Conservation (phyloP, 1,139 yeast species). For the Candida albicans region DNA sequence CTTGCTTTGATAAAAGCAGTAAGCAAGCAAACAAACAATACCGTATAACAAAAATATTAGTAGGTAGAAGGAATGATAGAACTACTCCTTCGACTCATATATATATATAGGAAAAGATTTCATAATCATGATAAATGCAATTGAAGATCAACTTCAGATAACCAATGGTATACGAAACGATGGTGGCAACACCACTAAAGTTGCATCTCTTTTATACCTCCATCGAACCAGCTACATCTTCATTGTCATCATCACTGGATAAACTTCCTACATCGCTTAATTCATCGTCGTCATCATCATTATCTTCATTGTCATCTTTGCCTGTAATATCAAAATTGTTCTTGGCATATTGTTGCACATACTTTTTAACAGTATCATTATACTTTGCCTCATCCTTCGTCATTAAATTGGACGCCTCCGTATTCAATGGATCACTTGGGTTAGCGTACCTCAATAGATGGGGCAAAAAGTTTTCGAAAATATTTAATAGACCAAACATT, state of each 20-base stretch:
- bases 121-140: not conserved
- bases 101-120: not conserved
- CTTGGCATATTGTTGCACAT: conserved; percentile 73
- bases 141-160: not conserved
- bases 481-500: conserved; percentile 88
- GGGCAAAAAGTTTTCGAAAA: conserved; percentile 91
- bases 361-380: conserved; percentile 66
- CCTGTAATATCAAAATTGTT: conserved; percentile 20
- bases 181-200: not conserved
- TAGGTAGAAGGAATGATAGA: too few relatives aligned
- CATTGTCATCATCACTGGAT: conserved; percentile 48
- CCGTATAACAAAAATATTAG: too few relatives aligned
- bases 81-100: too few relatives aligned
- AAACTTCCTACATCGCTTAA: conserved; percentile 51
- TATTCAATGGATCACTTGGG: conserved; percentile 90
- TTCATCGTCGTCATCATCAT: conserved; percentile 49
- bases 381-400: conserved; percentile 69
- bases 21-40: not conserved
- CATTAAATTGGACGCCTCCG: conserved; percentile 85
- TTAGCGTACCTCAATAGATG: conserved; percentile 90
- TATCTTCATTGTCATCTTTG: conserved; percentile 39
- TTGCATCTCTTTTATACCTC: conserved; percentile 3
- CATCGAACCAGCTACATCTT: conserved; percentile 11
- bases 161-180: not conserved
- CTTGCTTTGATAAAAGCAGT: not conserved